Evolutionary conservation across 2,329 filamentous ascomycete species (phyloP).

Genomic region (Clonostachys rhizophaga): DNA sequence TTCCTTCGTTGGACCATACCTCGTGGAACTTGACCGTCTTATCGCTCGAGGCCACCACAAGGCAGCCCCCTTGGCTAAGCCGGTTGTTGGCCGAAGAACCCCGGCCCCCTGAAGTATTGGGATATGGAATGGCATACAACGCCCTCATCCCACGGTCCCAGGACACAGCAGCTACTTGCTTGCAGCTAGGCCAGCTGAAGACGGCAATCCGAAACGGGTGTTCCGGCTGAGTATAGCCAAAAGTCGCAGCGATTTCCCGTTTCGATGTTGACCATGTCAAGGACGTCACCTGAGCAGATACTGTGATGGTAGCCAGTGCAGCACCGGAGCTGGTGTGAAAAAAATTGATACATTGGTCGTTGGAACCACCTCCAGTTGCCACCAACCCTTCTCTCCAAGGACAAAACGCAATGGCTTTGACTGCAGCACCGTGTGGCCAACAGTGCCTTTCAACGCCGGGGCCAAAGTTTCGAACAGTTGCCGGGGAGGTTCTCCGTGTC

Average conservation of each 20-base stretch:
- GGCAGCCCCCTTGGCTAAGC: slow-evolving; percentile 46
- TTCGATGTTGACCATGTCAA: slow-evolving; percentile 85
- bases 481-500: slow-evolving; percentile 17
- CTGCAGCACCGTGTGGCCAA: slow-evolving; percentile 78
- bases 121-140: slow-evolving; percentile 84
- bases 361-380: slow-evolving; percentile 88
- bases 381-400: slow-evolving; percentile 87
- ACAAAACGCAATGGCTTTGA: slow-evolving; percentile 96
- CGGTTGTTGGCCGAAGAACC: slow-evolving; percentile 13
- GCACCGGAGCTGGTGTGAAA: slow-evolving; percentile 83
- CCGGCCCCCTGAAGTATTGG: slow-evolving; percentile 35
- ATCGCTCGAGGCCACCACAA: slow-evolving; percentile 89
- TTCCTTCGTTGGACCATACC: slow-evolving; percentile 71
- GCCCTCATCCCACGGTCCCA: slow-evolving; percentile 78
- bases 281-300: slow-evolving; percentile 88
- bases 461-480: slow-evolving; percentile 40
- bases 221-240: slow-evolving; percentile 88
- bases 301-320: slow-evolving; percentile 83
- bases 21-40: slow-evolving; percentile 94
- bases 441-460: slow-evolving; percentile 60
- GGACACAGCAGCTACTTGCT: slow-evolving; percentile 77
- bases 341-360: slow-evolving; percentile 95
- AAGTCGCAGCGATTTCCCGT: slow-evolving; percentile 86
- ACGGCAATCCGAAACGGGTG: slow-evolving; percentile 87
- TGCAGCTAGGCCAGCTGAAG: slow-evolving; percentile 91